Base-by-base conservation (phyloP, 2,329 filamentous ascomycete species). In the Fusarium phyllophilum region DNA sequence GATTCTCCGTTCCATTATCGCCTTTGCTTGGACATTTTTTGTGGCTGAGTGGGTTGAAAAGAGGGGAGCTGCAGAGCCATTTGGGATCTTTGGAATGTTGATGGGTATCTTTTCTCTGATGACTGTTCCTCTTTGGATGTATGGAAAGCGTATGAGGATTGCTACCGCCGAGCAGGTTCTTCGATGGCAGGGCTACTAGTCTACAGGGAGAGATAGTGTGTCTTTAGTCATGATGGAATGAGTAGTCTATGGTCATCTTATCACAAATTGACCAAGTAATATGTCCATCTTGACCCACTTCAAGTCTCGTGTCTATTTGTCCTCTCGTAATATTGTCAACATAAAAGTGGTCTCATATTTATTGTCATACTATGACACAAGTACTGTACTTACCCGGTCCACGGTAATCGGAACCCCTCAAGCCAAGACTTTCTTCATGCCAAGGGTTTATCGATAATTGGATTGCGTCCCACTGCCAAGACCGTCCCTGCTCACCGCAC, bases 11-110 rank as follows among this genome's bases (percentile, higher is more conserved):
- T 82, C 86, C 17, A 78, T 88, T 10, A 83, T 90, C 14, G 82
- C 84, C 2, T 89, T 89, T 72, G 83, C 86, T 0, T 89, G 87
- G 86, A 87, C 86, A 0, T 88, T 88, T 62, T 89, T 89, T 49
- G 84, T 86, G 0, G 82, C 83, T 6, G 79, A 83, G 8, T 89
- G 87, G 87, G 81, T 87, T 1, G 73, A 79, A 3, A 54, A 79
- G 1, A 77, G 75, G 1, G 88, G 88, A 1, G 73, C 83, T 3
- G 83, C 87, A 1, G 79, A 86, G 59, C 84, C 86, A 0, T 89
- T 89, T 76, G 87, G 87, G 0, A 83, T 89, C 7, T 72, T 73
- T 46, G 65, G 65, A 12, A 29, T 73, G 46, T 14, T 73, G 45
- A 73, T 73, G 70, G 65, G 70, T 4, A 11, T 73, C 0, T 89